A percentile compares a stretch with the other conserved stretches of the same genome.
These are phyloP conservation scores for Colletotrichum tamarilloi DNA, from an alignment of 2,329 filamentous ascomycete species.

Conservation along the genomic window DNA sequence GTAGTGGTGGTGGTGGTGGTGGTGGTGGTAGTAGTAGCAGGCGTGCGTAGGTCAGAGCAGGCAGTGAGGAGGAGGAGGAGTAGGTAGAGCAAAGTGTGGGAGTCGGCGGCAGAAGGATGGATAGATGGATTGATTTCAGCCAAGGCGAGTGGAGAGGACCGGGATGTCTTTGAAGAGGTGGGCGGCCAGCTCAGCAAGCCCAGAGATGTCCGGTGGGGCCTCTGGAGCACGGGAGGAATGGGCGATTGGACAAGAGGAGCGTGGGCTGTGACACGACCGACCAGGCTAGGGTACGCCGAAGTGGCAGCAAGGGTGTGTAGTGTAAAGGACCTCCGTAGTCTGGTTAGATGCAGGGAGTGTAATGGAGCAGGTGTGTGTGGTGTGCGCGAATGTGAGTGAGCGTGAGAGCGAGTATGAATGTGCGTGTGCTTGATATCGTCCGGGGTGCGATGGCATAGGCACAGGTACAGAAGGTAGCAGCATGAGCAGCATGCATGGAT, in stretches of 20 bases:
- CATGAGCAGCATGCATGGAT: slow-evolving; percentile 7
- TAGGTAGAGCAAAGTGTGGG: slow-evolving; percentile 16
- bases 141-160: slow-evolving; percentile 33
- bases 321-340: slow-evolving; percentile 14
- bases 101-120: slow-evolving; percentile 31
- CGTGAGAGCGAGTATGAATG: no score
- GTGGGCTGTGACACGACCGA: slow-evolving; percentile 45
- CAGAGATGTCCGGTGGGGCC: slow-evolving; percentile 35
- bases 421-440: slow-evolving; percentile 29
- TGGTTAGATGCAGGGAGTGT: slow-evolving; percentile 31
- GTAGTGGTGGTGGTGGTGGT: not conserved
- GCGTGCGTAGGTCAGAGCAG: not conserved
- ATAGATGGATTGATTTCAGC: slow-evolving; percentile 24
- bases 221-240: slow-evolving; percentile 37
- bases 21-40: slow-evolving; percentile 4
- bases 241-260: slow-evolving; percentile 45
- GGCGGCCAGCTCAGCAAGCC: slow-evolving; percentile 36
- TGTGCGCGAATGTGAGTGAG: not conserved
- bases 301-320: slow-evolving; percentile 33
- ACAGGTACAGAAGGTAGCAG: not conserved
- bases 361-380: slow-evolving; percentile 17
- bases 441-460: slow-evolving; percentile 20
- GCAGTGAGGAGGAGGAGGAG: not conserved
- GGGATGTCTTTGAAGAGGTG: slow-evolving; percentile 31
- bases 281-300: slow-evolving; percentile 35